A percentile compares a stretch with the other conserved stretches of the same genome.
These are phyloP conservation scores for Trametes villosa DNA, from an alignment of 768 basidiomycete species.

Conservation along the genomic window DNA sequence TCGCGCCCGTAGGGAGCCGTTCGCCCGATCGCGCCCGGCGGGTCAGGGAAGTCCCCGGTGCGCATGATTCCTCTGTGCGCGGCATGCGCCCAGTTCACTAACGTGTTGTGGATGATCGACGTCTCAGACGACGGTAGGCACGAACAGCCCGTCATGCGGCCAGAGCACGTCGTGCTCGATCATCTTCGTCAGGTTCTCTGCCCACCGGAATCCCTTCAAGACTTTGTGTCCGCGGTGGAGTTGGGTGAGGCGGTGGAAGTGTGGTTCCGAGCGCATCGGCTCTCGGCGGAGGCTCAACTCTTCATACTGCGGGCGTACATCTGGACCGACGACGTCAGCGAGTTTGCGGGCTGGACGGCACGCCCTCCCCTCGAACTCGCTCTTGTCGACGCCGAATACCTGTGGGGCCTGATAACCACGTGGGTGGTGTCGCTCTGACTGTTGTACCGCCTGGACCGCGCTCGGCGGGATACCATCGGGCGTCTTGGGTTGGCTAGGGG, in stretches of 20 bases:
- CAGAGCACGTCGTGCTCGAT: neutral
- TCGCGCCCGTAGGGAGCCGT: no score
- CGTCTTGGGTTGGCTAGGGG: no score
- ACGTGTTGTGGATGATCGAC: no score
- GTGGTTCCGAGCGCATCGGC: neutral
- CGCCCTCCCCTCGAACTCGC: neutral
- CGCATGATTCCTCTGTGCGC: no score
- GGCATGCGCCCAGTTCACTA: no score
- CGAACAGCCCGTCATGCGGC: no score
- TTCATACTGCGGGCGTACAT: neutral
- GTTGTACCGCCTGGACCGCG: neutral
- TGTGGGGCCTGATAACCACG: neutral
- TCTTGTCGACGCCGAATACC: neutral
- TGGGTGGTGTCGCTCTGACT: neutral
- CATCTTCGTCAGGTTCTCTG: neutral
- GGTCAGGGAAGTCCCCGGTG: no score
- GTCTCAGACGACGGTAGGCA: no score
- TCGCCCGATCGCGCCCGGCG: no score
- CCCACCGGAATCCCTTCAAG: neutral
- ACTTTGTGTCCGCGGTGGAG: neutral
- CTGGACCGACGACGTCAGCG: neutral
- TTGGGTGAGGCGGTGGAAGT: neutral
- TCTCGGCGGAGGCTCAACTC: neutral
- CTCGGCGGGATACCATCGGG: no score
- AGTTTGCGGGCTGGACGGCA: neutral